Evolutionary conservation across 495 filamentous ascomycete species (phyloP).

Genomic region (Penicillium ucsense): DNA sequence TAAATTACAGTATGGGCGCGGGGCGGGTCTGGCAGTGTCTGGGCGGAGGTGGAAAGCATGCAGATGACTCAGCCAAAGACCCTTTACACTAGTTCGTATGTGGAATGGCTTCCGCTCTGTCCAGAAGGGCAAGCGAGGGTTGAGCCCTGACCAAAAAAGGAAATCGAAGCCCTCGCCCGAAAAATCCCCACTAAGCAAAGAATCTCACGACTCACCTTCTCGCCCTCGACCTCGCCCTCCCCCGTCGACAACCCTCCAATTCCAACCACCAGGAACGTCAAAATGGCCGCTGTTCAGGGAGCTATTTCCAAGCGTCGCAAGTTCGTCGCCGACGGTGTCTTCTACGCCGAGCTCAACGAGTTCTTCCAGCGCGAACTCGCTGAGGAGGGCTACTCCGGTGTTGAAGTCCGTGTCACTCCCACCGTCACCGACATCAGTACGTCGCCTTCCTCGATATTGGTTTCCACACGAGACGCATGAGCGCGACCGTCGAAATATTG

Average conservation of each 20-base stretch:
- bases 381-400: conserved; percentile 99
- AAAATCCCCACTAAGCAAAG: conserved; percentile 37
- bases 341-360: conserved; percentile 99
- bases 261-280: conserved; percentile 35
- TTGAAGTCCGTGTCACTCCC: conserved; percentile 98
- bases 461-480: conserved; percentile 4
- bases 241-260: conserved; percentile 28
- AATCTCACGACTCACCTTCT: conserved; percentile 14
- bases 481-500: not conserved
- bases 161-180: conserved; percentile 29
- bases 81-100: conserved; percentile 6
- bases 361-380: conserved; percentile 99
- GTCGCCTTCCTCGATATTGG: conserved; percentile 23
- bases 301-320: conserved; percentile 95
- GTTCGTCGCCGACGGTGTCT: conserved; percentile 99
- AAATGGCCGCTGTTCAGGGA: conserved; percentile 59
- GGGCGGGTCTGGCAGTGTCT: no score
- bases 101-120: conserved; percentile 15
- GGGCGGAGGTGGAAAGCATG: no score
- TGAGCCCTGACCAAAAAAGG: conserved; percentile 33
- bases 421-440: conserved; percentile 98
- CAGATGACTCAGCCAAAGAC: not conserved
- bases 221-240: conserved; percentile 28
- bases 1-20: no score
- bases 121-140: conserved; percentile 30